phyloP scores from a whole-genome alignment of 306 rosid species.

The Clitoria ternatea region DNA sequence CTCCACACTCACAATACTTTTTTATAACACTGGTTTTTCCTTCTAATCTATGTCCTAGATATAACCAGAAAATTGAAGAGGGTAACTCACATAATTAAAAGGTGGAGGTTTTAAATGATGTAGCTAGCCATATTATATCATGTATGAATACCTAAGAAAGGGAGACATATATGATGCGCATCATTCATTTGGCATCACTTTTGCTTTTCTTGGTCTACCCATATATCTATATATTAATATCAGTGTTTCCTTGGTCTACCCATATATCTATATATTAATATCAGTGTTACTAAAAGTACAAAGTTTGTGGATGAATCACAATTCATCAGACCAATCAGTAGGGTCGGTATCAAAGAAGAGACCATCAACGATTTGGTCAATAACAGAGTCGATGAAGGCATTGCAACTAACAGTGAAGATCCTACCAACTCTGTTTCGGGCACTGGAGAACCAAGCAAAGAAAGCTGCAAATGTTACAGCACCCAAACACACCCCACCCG shows the following conservation, averaged over 20 bases:
- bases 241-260: neutral
- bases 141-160: neutral
- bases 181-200: neutral
- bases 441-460: conserved; percentile 78
- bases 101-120: neutral
- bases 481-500: conserved; percentile 71
- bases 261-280: neutral
- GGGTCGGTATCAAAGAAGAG: conserved; percentile 61
- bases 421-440: conserved; percentile 61
- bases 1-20: too few species aligned
- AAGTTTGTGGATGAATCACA: too few species aligned
- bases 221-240: neutral
- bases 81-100: neutral
- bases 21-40: too few species aligned
- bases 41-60: too few species aligned
- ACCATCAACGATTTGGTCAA: conserved; percentile 88
- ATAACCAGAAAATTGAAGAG: neutral
- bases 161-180: neutral
- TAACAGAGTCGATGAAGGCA: conserved; percentile 63
- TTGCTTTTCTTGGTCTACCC: neutral
- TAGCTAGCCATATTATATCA: neutral
- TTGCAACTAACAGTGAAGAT: conserved; percentile 64
- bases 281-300: too few species aligned
- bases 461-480: conserved; percentile 65
- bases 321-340: conserved; percentile 58